Evolutionary conservation across 306 rosid species (phyloP), one percentile per base, ranked within the genome.

Genomic region (Trichosanthes cucumerina): DNA sequence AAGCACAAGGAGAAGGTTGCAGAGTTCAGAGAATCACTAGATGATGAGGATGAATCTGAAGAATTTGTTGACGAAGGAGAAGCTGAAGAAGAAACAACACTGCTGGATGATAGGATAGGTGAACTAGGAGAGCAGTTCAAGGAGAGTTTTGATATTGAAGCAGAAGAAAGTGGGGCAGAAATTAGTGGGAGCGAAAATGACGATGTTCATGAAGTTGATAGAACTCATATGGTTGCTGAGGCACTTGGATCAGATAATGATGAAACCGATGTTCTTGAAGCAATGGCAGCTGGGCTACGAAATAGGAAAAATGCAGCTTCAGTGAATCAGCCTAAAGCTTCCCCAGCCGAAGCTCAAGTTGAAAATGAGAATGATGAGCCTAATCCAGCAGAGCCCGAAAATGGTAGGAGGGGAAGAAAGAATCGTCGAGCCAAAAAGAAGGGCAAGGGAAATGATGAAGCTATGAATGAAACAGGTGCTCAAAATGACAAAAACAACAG

Each of bases 1-100:
- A 96, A 92, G 86, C 99, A 96, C 75, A 88, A 87, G 75, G 98
- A 96, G 86, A 96, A 91, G 84, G 96, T 96, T 33, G 92, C 90
- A 0, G 93, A 96, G 86, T 89, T 91, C 44, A 87, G 38, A 80
- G 95, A 91, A 54, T 88, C 97, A 0, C 79, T 87, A 43, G 81
- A 43, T 10, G 80, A 86, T 80, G 93, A 82, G 50, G 93, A 87
- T 47, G 85, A 82, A 49, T 6, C 50, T 60, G 82, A 79, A 4
- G 90, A 82, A 21, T 83, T 78, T 47, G 76, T 78, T 44, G 43
- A 81, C 10, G 85, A 75, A 56, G 79, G 9, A 6, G 83, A 81
- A 56, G 79, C 0, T 18, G 90, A 80, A 24, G 88, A 76, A 39
- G 91, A 85, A 70, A 74, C 31, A 1, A 62, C 59, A 4, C 59